Evolutionary conservation across 2,329 filamentous ascomycete genomes (phyloP), one percentile per base, ranked within the genome.

Genomic region (Xylariaceae sp.): DNA sequence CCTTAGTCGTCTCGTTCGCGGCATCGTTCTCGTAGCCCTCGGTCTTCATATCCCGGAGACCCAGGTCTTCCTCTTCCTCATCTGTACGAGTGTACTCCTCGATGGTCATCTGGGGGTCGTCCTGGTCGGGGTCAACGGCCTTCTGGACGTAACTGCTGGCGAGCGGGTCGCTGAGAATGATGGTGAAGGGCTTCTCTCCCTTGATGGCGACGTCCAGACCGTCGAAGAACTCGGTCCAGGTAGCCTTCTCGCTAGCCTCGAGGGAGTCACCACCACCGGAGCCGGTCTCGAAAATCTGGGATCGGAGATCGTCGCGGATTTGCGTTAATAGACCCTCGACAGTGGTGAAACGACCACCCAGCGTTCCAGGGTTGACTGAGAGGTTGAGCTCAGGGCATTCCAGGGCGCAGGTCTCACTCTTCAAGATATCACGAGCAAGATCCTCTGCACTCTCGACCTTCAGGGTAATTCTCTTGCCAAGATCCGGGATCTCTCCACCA

Each of bases 321-420:
- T 99, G 90, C 0, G 91, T 94, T 57, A 97, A 80, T 17, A 97
- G 84, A 62, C 94, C 94, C 75, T 99, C 94, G 17, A 99, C 88
- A 0, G 94, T 99, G 17, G 94, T 99, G 79, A 99, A 99, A 59
- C 94, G 88, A 15, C 94, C 94, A 61, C 94, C 94, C 15, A 99
- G 85, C 0, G 94, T 99, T 58, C 94, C 94, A 0, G 93, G 92
- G 74, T 96, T 92, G 64, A 97, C 91, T 56, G 87, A 85, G 9
- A 99, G 85, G 66, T 88, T 85, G 15, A 97, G 86, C 72, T 99
- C 92, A 0, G 91, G 89, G 73, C 92, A 96, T 69, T 88, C 85
- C 61, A 99, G 81, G 10, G 86, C 87, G 71, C 94, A 97, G 30
- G 89, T 94, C 75, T 99, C 94, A 66, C 89, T 92, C 80, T 99